A percentile compares a stretch with the other conserved stretches of the same genome.
phyloP scores from a whole-genome alignment of 2,329 filamentous ascomycete species.

The Diaporthe sp. region DNA sequence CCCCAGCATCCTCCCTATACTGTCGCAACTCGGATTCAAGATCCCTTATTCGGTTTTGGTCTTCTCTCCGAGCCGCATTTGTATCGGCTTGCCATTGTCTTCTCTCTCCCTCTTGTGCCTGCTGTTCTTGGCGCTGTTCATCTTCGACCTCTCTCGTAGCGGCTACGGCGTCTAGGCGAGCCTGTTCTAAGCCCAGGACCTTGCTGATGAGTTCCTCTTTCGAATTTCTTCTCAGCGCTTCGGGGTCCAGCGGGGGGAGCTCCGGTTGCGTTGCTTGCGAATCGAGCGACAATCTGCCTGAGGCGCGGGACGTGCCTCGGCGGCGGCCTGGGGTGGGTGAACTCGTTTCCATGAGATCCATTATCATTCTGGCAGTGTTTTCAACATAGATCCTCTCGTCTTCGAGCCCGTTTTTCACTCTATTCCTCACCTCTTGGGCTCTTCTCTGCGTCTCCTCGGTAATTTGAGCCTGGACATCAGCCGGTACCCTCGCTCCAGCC shows the following conservation, averaged over 20 bases:
- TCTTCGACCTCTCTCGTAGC: background rate
- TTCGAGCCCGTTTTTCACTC: background rate
- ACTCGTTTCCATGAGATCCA: background rate
- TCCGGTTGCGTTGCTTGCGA: background rate
- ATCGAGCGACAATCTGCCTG: background rate
- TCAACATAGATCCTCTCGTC: conserved; percentile 10
- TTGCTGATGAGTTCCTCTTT: background rate
- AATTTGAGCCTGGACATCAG: background rate
- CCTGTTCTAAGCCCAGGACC: background rate
- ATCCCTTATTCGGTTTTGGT: no score
- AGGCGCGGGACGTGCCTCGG: background rate
- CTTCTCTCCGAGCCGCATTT: background rate
- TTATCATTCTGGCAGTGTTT: background rate
- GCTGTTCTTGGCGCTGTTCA: no score
- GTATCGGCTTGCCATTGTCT: no score
- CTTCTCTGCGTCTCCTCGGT: background rate
- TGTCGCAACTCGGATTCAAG: background rate
- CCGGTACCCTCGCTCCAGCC: background rate
- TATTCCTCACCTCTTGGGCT: background rate
- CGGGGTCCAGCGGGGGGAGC: background rate
- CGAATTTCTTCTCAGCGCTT: background rate
- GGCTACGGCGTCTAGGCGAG: background rate
- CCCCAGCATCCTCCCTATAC: background rate
- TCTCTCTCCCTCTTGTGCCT: background rate
- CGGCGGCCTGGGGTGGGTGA: background rate